A percentile compares a stretch with the other conserved stretches of the same genome.
These are phyloP conservation scores for Heterobasidion parviporum DNA, from an alignment of 1,284 basidiomycete species.

Conservation along the genomic window DNA sequence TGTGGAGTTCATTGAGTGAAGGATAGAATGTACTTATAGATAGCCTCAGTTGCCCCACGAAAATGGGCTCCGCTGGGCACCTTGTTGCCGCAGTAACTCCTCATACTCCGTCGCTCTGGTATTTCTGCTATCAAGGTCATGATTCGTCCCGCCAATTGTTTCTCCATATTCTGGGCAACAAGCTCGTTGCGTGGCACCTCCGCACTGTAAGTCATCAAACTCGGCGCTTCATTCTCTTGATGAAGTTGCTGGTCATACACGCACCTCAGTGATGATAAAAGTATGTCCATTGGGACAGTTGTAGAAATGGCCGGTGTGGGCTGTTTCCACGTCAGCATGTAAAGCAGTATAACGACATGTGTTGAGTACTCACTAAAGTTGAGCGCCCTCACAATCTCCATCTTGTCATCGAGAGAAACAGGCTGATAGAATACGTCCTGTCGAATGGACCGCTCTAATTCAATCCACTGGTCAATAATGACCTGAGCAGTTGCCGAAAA, in stretches of 20 bases:
- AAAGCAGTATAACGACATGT: background rate
- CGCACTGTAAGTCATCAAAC: constrained; percentile 32
- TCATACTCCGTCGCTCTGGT: constrained; percentile 36
- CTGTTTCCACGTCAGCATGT: background rate
- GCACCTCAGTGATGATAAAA: constrained; percentile 18
- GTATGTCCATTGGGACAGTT: constrained; percentile 19
- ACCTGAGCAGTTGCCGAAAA: background rate
- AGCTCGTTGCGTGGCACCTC: constrained; percentile 37
- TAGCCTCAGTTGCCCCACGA: background rate
- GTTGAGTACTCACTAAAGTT: background rate
- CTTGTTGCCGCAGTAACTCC: constrained; percentile 5
- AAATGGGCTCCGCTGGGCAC: constrained; percentile 1
- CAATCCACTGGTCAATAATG: background rate
- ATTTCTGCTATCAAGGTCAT: constrained; percentile 33
- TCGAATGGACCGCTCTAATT: background rate
- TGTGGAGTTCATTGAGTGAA: too few relatives aligned
- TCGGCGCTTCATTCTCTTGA: background rate
- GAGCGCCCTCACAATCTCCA: background rate
- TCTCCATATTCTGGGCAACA: constrained; percentile 47
- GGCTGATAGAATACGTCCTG: background rate
- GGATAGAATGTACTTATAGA: too few relatives aligned
- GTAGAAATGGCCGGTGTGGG: constrained; percentile 13
- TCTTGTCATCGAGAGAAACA: background rate
- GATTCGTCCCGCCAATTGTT: constrained; percentile 37
- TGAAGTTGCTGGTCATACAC: constrained; percentile 1